Evolutionary conservation across 2,329 filamentous ascomycete species (phyloP).

Genomic region (Pyrenophora seminiperda): DNA sequence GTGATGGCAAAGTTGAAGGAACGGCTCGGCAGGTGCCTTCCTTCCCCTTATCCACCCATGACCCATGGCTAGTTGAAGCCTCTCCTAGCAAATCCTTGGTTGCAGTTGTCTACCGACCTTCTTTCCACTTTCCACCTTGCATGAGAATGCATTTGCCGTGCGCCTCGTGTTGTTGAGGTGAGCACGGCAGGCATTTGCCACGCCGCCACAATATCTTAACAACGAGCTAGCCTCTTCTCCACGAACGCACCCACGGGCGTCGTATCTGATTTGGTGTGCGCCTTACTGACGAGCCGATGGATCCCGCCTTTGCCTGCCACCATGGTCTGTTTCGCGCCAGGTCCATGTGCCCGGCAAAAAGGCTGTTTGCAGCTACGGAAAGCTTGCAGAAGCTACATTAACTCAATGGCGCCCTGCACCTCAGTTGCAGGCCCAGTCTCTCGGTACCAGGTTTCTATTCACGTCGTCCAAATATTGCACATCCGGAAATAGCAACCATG

Average conservation of each 20-base stretch:
- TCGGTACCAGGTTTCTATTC: constrained; percentile 3
- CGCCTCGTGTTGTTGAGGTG: too few species aligned
- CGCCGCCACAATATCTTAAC: constrained; percentile 1
- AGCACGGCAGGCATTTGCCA: not conserved
- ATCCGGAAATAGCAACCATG: constrained; percentile 11
- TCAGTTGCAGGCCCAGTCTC: constrained; percentile 1
- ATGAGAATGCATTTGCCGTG: too few species aligned
- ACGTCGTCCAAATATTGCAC: too few species aligned
- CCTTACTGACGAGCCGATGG: not conserved
- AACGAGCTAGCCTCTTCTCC: constrained; percentile 4
- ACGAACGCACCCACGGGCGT: not conserved
- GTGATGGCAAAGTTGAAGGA: constrained; percentile 2
- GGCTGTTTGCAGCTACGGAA: not conserved
- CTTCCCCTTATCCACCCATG: too few species aligned
- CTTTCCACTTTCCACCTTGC: not conserved
- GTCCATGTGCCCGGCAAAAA: constrained; percentile 1
- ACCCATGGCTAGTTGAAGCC: too few species aligned
- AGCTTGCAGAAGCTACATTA: constrained; percentile 7
- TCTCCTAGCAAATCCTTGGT: too few species aligned
- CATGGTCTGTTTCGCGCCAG: constrained; percentile 1
- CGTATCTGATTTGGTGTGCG: not conserved
- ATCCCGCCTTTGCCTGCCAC: not conserved
- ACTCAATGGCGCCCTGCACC: constrained; percentile 11
- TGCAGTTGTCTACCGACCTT: not conserved
- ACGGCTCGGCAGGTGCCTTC: constrained; percentile 4